Evolutionary conservation across 2,329 filamentous ascomycete species (phyloP).

Genomic region (Curvularia lunata): DNA sequence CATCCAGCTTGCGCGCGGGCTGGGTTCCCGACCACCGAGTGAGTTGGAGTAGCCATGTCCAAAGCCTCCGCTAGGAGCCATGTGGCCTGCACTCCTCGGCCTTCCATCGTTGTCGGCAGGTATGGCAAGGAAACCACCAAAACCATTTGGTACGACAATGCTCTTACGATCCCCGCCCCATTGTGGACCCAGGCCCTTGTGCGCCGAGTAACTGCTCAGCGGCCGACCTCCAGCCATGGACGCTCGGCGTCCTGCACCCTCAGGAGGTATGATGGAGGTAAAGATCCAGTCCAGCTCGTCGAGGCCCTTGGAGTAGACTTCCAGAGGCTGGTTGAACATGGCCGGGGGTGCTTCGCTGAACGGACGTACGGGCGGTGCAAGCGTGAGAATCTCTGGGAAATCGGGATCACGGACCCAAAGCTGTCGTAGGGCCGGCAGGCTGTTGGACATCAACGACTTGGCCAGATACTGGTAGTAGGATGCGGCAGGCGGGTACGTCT

Average conservation of each 20-base stretch:
- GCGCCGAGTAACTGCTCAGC: slow-evolving; percentile 54
- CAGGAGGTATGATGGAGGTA: slow-evolving; percentile 63
- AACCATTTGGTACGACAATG: slow-evolving; percentile 70
- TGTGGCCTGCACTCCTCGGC: slow-evolving; percentile 44
- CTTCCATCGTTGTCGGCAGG: slow-evolving; percentile 52
- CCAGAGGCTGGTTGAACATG: slow-evolving; percentile 62
- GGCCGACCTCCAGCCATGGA: slow-evolving; percentile 52
- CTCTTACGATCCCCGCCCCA: slow-evolving; percentile 67
- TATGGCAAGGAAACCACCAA: slow-evolving; percentile 70
- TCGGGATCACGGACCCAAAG: slow-evolving; percentile 86
- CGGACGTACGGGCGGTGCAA: slow-evolving; percentile 68
- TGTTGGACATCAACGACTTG: slow-evolving; percentile 77
- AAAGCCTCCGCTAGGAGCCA: slow-evolving; percentile 29
- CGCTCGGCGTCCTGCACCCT: slow-evolving; percentile 51
- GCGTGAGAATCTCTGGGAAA: slow-evolving; percentile 80
- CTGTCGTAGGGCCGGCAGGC: slow-evolving; percentile 73
- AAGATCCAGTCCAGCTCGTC: slow-evolving; percentile 73
- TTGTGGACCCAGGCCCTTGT: slow-evolving; percentile 58
- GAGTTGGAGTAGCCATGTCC: slow-evolving; percentile 37
- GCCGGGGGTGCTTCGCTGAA: slow-evolving; percentile 54
- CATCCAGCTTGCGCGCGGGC: slow-evolving; percentile 41
- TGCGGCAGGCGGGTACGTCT: slow-evolving; percentile 59
- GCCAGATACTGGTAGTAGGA: slow-evolving; percentile 87
- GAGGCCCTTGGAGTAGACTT: slow-evolving; percentile 70
- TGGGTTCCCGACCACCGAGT: slow-evolving; percentile 30